Conservation (phyloP, 768 basidiomycete species). For the Omphalotus guepiniiformis region DNA sequence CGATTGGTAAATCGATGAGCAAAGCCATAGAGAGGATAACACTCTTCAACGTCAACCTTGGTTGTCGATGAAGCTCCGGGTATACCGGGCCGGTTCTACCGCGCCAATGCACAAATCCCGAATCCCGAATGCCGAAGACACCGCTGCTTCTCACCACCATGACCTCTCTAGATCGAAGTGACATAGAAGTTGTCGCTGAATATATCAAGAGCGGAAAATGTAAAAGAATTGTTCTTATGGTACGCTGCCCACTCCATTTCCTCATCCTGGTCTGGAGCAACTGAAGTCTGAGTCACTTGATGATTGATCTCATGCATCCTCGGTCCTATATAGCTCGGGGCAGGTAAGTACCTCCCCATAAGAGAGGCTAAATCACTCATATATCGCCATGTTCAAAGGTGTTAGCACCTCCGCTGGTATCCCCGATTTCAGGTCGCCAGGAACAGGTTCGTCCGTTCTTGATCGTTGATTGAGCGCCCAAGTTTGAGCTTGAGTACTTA, state of each 20-base stretch:
- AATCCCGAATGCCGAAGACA: too few relatives aligned
- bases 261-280: constrained; percentile 2
- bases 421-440: constrained; percentile 86
- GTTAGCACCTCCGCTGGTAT: constrained; percentile 80
- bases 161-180: background rate
- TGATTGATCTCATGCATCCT: background rate
- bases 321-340: constrained; percentile 51
- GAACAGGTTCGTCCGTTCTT: constrained; percentile 54
- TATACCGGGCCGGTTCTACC: too few relatives aligned
- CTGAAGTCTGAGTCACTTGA: background rate
- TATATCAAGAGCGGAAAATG: constrained; percentile 69
- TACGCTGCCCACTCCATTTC: constrained; percentile 26
- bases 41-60: too few relatives aligned
- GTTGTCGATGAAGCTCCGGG: too few relatives aligned
- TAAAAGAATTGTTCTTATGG: constrained; percentile 72
- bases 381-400: too few relatives aligned
- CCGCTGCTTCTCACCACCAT: background rate
- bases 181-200: constrained; percentile 39
- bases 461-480: background rate
- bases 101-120: too few relatives aligned
- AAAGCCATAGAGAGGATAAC: too few relatives aligned
- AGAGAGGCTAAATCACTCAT: too few relatives aligned
- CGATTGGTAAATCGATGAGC: constrained; percentile 13
- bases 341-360: constrained; percentile 45
- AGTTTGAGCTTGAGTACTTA: background rate